phyloP scores from a whole-genome alignment of 768 basidiomycete genomes.

The Suillus decipiens region DNA sequence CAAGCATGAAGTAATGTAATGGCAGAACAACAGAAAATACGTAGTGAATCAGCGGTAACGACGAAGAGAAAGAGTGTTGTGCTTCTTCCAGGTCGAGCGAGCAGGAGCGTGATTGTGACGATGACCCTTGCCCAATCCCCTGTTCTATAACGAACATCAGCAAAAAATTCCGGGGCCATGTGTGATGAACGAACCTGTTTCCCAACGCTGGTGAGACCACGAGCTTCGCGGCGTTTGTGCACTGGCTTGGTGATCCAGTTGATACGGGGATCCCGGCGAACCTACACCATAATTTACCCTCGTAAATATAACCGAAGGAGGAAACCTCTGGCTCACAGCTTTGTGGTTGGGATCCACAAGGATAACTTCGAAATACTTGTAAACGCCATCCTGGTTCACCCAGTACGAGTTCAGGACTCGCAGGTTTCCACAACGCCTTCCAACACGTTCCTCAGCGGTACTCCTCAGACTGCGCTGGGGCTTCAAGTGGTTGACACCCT shows the following conservation, averaged over 20 bases:
- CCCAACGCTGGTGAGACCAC: conserved; percentile 95
- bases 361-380: conserved; percentile 99
- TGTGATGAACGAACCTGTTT: conserved; percentile 69
- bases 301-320: conserved; percentile 2
- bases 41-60: conserved; percentile 69
- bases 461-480: conserved; percentile 92
- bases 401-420: conserved; percentile 98
- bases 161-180: neutral
- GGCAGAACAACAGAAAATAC: conserved; percentile 10
- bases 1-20: conserved; percentile 29
- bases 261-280: conserved; percentile 95
- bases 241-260: conserved; percentile 99
- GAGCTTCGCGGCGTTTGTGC: conserved; percentile 97
- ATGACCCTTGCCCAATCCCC: conserved; percentile 95
- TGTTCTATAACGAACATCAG: conserved; percentile 60
- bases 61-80: conserved; percentile 95
- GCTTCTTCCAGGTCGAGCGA: conserved; percentile 92
- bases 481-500: conserved; percentile 99
- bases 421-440: conserved; percentile 92
- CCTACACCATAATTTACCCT: conserved; percentile 42
- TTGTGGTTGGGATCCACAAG: conserved; percentile 95
- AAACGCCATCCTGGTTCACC: conserved; percentile 98
- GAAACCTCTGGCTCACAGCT: conserved; percentile 58
- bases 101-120: conserved; percentile 92
- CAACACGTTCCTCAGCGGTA: conserved; percentile 97